These are phyloP conservation scores for Acorus gramineus DNA, from an alignment of 106 monocot species.

Conservation along the genomic window DNA sequence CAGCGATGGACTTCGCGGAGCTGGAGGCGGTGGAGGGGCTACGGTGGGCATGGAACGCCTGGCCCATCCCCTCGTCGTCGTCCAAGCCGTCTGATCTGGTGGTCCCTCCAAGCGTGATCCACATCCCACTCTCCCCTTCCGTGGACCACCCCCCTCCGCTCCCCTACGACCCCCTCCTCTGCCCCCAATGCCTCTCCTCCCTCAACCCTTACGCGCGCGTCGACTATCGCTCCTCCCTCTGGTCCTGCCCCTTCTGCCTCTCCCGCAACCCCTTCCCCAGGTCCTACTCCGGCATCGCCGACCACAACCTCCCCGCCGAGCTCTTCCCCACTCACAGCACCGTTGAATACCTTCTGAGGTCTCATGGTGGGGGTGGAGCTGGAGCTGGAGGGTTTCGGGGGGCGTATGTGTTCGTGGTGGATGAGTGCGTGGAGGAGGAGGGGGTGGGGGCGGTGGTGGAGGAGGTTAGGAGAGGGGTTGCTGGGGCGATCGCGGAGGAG, in stretches of 20 bases:
- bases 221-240: constrained; percentile 51
- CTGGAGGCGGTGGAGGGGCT: constrained; percentile 91
- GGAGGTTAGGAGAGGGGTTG: constrained; percentile 45
- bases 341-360: constrained; percentile 67
- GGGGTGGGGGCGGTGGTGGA: constrained; percentile 64
- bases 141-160: constrained; percentile 58
- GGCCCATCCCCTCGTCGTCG: constrained; percentile 38
- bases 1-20: constrained; percentile 84
- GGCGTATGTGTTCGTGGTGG: constrained; percentile 68
- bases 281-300: constrained; percentile 69
- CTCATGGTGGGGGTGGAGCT: neutral
- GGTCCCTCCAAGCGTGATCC: constrained; percentile 70
- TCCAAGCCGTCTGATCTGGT: constrained; percentile 55
- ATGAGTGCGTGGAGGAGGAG: constrained; percentile 33
- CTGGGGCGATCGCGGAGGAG: constrained; percentile 67
- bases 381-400: neutral
- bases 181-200: constrained; percentile 44
- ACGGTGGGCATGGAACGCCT: constrained; percentile 53
- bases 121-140: constrained; percentile 50
- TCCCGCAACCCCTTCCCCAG: constrained; percentile 55
- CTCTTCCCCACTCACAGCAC: constrained; percentile 92
- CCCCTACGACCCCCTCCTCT: constrained; percentile 71
- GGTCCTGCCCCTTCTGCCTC: constrained; percentile 80
- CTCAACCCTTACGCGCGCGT: constrained; percentile 93
- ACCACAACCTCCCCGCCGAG: constrained; percentile 87